phyloP scores from a whole-genome alignment of 1,284 basidiomycete species.

The Ustilago crameri region DNA sequence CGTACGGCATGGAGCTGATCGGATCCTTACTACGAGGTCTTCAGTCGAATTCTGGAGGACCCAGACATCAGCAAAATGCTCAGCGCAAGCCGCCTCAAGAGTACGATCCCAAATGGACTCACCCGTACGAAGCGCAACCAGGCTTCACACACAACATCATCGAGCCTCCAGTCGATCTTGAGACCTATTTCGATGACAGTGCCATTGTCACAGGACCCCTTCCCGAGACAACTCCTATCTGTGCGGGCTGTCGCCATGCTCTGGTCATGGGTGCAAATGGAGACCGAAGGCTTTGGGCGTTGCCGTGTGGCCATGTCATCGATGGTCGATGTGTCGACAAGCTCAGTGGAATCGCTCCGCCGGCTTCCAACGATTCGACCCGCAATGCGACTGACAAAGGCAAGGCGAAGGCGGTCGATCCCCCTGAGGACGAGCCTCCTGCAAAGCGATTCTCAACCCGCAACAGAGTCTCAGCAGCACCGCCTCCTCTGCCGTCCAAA shows the following conservation, averaged over 20 bases:
- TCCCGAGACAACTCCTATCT: slow-evolving; percentile 62
- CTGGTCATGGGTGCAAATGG: slow-evolving; percentile 52
- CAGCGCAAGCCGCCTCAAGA: slow-evolving; percentile 35
- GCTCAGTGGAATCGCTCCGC: slow-evolving; percentile 35
- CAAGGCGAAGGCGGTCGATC: slow-evolving; percentile 36
- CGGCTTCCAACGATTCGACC: background rate
- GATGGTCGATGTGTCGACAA: slow-evolving; percentile 58
- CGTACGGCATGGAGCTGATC: slow-evolving; percentile 29
- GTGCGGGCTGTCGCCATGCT: slow-evolving; percentile 53
- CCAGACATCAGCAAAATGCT: slow-evolving; percentile 11
- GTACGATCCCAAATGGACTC: slow-evolving; percentile 53
- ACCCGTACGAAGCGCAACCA: slow-evolving; percentile 35
- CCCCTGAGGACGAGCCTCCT: slow-evolving; percentile 15
- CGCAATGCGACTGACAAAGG: slow-evolving; percentile 9
- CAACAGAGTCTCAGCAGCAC: slow-evolving; percentile 9
- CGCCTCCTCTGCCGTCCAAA: slow-evolving; percentile 3
- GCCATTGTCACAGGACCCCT: slow-evolving; percentile 53
- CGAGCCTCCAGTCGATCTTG: slow-evolving; percentile 63
- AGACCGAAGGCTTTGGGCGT: slow-evolving; percentile 55
- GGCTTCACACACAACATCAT: slow-evolving; percentile 53
- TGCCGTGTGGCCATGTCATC: slow-evolving; percentile 63
- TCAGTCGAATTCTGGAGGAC: slow-evolving; percentile 4
- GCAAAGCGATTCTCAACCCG: slow-evolving; percentile 22
- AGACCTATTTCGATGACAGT: slow-evolving; percentile 56
- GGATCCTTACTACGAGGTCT: slow-evolving; percentile 20